Evolutionary conservation across 2,329 filamentous ascomycete species (phyloP), one percentile per base, ranked within the genome.

Genomic region (Esteya vermicola): DNA sequence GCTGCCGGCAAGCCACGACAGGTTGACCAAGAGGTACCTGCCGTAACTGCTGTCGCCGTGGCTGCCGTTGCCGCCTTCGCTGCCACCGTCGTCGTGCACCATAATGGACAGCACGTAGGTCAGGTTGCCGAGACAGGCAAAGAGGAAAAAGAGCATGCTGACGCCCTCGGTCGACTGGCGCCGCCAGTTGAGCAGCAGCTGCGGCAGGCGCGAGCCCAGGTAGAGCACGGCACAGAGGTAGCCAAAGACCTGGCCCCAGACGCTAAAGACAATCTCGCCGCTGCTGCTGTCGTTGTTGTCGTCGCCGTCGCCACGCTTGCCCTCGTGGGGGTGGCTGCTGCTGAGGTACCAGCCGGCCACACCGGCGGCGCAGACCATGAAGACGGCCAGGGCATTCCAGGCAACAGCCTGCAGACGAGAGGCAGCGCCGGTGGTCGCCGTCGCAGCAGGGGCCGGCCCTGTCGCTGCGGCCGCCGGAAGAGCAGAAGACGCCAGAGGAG

Each of bases 131-230:
- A 96, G 75, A 55, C 89, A 96, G 5, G 91, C 91, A 56, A 98
- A 96, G 19, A 96, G 67, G 64, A 96, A 96, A 62, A 96, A 98
- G 10, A 96, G 70, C 62, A 95, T 78, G 48, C 83, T 89, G 18
- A 98, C 80, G 4, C 91, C 91, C 41, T 96, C 88, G 1, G 88
- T 95, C 33, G 81, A 88, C 63, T 93, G 93, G 46, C 91, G 80
- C 18, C 84, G 76, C 64, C 85, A 93, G 59, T 96, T 98, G 39
- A 96, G 74, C 8, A 95, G 68, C 2, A 98, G 68, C 62, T 98
- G 91, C 0, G 91, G 91, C 7, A 96, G 61, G 9, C 91, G 81
- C 1, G 83, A 91, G 19, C 85, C 85, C 10, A 96, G 82, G 54
- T 98, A 96, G 6, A 95, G 68, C 1, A 75, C 66, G 3, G 91